phyloP scores from a whole-genome alignment of 169 alveolate species.

The Plasmodium malariae region DNA sequence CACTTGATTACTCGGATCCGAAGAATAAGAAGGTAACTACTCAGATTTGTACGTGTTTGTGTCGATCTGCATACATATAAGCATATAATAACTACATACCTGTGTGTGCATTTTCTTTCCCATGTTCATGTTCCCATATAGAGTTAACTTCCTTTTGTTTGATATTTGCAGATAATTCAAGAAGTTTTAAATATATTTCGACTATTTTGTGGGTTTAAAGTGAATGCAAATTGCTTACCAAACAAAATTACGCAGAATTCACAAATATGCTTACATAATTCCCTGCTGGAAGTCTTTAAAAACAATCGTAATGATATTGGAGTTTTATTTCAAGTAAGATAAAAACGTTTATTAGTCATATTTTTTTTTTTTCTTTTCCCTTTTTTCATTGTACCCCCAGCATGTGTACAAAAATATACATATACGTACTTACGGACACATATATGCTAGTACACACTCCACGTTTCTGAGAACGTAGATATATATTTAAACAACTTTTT shows the following conservation, averaged over 20 bases:
- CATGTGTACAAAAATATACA: neutral
- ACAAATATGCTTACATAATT: constrained; percentile 71
- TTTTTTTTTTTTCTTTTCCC: neutral
- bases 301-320: constrained; percentile 70
- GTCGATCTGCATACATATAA: neutral
- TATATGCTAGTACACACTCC: neutral
- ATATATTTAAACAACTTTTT: neutral
- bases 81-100: neutral
- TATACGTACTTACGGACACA: neutral
- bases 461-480: neutral
- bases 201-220: constrained; percentile 72
- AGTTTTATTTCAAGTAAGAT: constrained; percentile 53
- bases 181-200: constrained; percentile 51
- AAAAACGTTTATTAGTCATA: neutral
- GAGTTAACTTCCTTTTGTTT: no score
- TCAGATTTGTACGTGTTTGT: neutral
- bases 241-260: constrained; percentile 36
- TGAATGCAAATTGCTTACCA: constrained; percentile 58
- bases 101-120: neutral
- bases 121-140: no score
- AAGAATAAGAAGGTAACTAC: constrained; percentile 52
- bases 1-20: constrained; percentile 69
- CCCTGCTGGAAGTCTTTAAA: constrained; percentile 51
- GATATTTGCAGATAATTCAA: constrained; percentile 55
- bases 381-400: no score